Evolutionary conservation across 1,284 basidiomycete species (phyloP).

Genomic region (Cryptococcus sp.): DNA sequence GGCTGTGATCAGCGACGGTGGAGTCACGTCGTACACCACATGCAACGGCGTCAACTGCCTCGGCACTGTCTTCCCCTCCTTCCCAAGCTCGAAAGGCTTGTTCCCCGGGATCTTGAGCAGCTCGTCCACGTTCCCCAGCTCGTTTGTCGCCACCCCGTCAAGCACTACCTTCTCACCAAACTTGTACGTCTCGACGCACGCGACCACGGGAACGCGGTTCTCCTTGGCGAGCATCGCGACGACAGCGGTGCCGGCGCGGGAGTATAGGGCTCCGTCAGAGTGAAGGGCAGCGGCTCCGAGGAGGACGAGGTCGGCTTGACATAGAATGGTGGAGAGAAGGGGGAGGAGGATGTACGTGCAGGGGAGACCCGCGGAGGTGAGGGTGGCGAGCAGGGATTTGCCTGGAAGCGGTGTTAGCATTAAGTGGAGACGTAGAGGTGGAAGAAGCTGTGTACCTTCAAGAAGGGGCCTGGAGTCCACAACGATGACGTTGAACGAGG

Average conservation of each 20-base stretch:
- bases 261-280: slow-evolving; percentile 91
- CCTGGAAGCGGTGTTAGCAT: slow-evolving; percentile 49
- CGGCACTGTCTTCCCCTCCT: slow-evolving; percentile 16
- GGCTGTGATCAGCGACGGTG: slow-evolving; percentile 84
- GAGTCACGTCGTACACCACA: slow-evolving; percentile 87
- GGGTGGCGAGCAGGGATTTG: slow-evolving; percentile 68
- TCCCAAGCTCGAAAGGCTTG: slow-evolving; percentile 23
- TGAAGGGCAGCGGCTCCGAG: slow-evolving; percentile 92
- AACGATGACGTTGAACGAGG: slow-evolving; percentile 81
- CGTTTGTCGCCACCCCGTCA: slow-evolving; percentile 94
- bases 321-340: slow-evolving; percentile 78
- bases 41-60: slow-evolving; percentile 66
- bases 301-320: slow-evolving; percentile 73
- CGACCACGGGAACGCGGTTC: slow-evolving; percentile 85
- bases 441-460: slow-evolving; percentile 61
- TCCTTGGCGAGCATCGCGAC: slow-evolving; percentile 94
- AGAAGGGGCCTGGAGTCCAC: slow-evolving; percentile 92
- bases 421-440: neutral
- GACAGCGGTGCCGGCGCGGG: slow-evolving; percentile 89
- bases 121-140: slow-evolving; percentile 63
- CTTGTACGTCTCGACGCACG: slow-evolving; percentile 98
- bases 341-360: slow-evolving; percentile 90
- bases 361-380: slow-evolving; percentile 70
- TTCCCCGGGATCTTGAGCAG: slow-evolving; percentile 27
- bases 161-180: slow-evolving; percentile 90